Base-by-base conservation (phyloP, 768 basidiomycete genomes). In the Punctularia strigosozonata region DNA sequence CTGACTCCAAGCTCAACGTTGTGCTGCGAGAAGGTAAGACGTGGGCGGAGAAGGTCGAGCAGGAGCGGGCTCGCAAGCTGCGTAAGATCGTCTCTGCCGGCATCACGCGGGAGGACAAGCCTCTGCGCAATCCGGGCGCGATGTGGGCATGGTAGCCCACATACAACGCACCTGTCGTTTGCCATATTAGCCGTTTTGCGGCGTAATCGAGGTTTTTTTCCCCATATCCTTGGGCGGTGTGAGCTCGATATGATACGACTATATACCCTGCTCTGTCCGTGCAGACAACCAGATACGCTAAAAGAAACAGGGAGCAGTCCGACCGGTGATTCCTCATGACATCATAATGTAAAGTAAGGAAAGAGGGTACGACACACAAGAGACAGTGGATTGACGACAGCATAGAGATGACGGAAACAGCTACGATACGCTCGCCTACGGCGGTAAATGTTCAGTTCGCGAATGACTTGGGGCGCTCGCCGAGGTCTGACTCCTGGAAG, bases 91-190 rank as follows among this genome's bases (percentile, higher is more conserved):
- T 87, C 13, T 87, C 85, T 38, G 80, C 91, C 15, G 77, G 83
- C 10, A 58, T 80, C 15, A 76, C 80, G 25, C 67, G 90, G 23
- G 91, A 92, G 54, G 77, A 92, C 52, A 68, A 66, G 28, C 87
- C 86, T 5, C 63, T 89, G 43, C 71, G 85, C 22, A 87, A 87
- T 49, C 74, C 77, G 25, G 65, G 72, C 14, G 66, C 79, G 20
- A 66, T 62, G 31, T 90, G 86, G 85, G 75, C 77, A 23, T 89
- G 86, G 87, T 90, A 71, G 64, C n/a, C n/a, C n/a, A n/a, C n/a
- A n/a, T n/a, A n/a, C n/a, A n/a, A n/a, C n/a, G n/a, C n/a, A n/a
- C n/a, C n/a, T n/a, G n/a, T n/a, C n/a, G n/a, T n/a, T n/a, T n/a
- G n/a, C n/a, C n/a, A n/a, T n/a, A n/a, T n/a, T n/a, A n/a, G n/a